A percentile compares a stretch with the other conserved stretches of the same genome.
phyloP scores from a whole-genome alignment of 1,284 basidiomycete species.

The Stereum hirsutum region DNA sequence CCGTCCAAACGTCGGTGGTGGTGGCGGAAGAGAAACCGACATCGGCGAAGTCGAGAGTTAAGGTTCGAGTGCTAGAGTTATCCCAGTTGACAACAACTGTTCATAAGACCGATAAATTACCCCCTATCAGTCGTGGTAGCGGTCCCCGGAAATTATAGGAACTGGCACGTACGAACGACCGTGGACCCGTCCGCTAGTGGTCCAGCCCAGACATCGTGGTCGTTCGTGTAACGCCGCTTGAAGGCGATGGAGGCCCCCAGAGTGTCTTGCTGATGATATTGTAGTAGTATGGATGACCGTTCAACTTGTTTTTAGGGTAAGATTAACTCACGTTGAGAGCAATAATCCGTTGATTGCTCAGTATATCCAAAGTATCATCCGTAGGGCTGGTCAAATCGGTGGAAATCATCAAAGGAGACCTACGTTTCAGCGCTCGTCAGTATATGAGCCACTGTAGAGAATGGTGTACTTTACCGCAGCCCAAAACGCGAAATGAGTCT shows the following conservation, averaged over 20 bases:
- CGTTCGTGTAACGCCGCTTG: slow-evolving; percentile 37
- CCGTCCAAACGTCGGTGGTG: background rate
- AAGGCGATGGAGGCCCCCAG: slow-evolving; percentile 37
- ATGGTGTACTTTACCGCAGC: slow-evolving; percentile 33
- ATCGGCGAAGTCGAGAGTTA: background rate
- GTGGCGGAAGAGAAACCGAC: background rate
- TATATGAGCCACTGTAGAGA: no score
- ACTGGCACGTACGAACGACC: slow-evolving; percentile 31
- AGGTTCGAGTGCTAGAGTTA: background rate
- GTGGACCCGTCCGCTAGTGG: slow-evolving; percentile 39
- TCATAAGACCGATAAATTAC: no score
- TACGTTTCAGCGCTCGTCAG: slow-evolving; percentile 11
- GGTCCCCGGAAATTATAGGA: no score
- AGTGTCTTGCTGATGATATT: slow-evolving; percentile 40
- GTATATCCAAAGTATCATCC: slow-evolving; percentile 24
- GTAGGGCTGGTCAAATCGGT: slow-evolving; percentile 29
- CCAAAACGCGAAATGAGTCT: no score
- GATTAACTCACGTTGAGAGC: background rate
- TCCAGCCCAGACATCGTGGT: slow-evolving; percentile 41
- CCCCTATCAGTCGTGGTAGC: background rate
- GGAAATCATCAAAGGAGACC: slow-evolving; percentile 36
- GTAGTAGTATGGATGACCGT: no score
- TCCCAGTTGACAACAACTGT: background rate
- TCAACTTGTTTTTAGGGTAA: no score
- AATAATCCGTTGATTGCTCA: slow-evolving; percentile 18